phyloP scores from a whole-genome alignment of 2,329 filamentous ascomycete species.

The Neofusicoccum parvum region DNA sequence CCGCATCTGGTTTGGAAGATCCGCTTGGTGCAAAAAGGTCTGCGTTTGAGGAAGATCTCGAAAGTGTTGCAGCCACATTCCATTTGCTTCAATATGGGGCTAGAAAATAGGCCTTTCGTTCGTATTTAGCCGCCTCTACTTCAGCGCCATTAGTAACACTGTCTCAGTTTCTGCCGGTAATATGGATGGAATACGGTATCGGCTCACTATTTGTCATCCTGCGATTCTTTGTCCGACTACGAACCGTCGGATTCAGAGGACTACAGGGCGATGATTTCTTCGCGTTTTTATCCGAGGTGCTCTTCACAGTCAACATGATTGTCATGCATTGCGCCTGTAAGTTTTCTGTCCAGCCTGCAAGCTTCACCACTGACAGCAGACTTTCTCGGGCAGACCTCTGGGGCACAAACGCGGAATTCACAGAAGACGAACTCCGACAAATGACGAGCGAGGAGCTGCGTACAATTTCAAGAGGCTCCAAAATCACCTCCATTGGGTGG shows the following conservation, averaged over 20 bases:
- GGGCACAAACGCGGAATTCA: conserved; percentile 5
- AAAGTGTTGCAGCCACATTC: too few species aligned
- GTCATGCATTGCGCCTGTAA: neutral
- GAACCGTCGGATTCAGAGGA: neutral
- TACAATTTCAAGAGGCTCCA: neutral
- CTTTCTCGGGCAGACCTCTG: neutral
- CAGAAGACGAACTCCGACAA: neutral
- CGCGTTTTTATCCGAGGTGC: neutral
- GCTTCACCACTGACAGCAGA: too few species aligned
- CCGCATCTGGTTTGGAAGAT: too few species aligned
- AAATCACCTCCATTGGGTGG: neutral
- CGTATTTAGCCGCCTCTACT: too few species aligned
- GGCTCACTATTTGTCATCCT: neutral
- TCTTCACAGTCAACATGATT: neutral
- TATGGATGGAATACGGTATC: too few species aligned
- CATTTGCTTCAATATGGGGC: too few species aligned
- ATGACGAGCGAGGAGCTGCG: neutral
- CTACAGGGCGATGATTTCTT: neutral
- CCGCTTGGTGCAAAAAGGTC: neutral
- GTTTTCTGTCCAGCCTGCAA: neutral
- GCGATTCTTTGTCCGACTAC: neutral
- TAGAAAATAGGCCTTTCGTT: too few species aligned
- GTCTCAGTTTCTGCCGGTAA: too few species aligned
- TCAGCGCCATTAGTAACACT: too few species aligned
- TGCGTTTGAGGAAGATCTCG: neutral